Conservation (phyloP, 176 grass and related monocot species). For the bread wheat (Triticum aestivum) region DNA sequence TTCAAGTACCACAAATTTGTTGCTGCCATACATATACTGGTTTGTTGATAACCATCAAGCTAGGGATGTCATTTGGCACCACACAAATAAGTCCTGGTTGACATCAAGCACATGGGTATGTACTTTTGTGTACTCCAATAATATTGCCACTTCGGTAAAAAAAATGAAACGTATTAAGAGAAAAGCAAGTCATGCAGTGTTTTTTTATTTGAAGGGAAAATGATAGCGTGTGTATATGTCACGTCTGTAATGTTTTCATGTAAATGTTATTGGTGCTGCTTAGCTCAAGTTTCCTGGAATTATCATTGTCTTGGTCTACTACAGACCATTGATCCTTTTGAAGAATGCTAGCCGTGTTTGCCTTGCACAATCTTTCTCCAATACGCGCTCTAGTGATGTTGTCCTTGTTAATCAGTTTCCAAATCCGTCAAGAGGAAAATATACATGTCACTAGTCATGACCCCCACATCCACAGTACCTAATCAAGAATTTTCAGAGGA, state of each 20-base stretch:
- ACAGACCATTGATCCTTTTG: background rate
- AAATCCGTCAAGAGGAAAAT: background rate
- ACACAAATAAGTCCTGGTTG: slow-evolving; percentile 17
- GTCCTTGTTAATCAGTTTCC: background rate
- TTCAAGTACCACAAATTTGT: slow-evolving; percentile 29
- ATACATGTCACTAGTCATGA: background rate
- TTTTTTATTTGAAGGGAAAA: background rate
- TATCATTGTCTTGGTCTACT: background rate
- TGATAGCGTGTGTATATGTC: background rate
- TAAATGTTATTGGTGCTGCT: background rate
- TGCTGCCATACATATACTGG: background rate
- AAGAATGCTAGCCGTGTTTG: background rate
- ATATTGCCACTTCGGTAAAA: background rate
- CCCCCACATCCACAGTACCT: background rate
- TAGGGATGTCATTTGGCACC: slow-evolving; percentile 31
- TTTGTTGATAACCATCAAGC: slow-evolving; percentile 29
- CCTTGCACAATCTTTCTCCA: background rate
- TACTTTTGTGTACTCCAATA: background rate
- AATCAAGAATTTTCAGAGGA: background rate
- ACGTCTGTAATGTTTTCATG: background rate
- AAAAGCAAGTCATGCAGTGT: background rate
- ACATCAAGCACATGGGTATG: slow-evolving; percentile 10
- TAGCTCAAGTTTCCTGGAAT: background rate
- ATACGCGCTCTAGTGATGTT: background rate
- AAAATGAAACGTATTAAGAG: background rate